These are phyloP conservation scores for Chlorella sp. DNA, from an alignment of 139 green algal species.

Conservation along the genomic window DNA sequence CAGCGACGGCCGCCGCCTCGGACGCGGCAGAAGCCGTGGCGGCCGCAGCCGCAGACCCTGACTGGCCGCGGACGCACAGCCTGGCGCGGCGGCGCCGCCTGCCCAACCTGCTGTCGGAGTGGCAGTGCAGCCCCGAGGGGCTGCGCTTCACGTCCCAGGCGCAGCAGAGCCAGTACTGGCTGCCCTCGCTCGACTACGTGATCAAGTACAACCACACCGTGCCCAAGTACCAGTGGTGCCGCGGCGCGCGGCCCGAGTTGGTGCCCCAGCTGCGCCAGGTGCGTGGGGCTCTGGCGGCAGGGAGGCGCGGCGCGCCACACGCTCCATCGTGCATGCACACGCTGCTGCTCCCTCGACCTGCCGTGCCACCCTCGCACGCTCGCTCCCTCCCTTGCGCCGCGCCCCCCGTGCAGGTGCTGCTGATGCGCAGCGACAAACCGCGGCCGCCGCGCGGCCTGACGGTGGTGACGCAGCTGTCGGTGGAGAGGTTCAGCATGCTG, in stretches of 20 bases:
- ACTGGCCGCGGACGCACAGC: no score
- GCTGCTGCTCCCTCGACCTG: background rate
- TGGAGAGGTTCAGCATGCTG: slow-evolving; percentile 41
- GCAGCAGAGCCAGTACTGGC: background rate
- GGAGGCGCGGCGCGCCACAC: background rate
- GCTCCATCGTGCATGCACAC: background rate
- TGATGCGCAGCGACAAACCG: slow-evolving; percentile 22
- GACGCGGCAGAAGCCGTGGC: no score
- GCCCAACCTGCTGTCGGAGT: slow-evolving; percentile 18
- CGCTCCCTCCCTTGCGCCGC: background rate
- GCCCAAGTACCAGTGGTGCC: slow-evolving; percentile 32
- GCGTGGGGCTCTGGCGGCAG: background rate
- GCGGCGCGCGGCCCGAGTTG: slow-evolving; percentile 5
- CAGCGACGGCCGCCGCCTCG: no score
- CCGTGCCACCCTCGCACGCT: background rate
- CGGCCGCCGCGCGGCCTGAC: slow-evolving; percentile 24
- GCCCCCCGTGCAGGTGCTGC: slow-evolving; percentile 6
- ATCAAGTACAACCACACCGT: slow-evolving; percentile 20
- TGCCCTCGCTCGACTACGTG: slow-evolving; percentile 1
- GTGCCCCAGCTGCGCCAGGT: slow-evolving; percentile 34
- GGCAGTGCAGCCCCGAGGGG: slow-evolving; percentile 2
- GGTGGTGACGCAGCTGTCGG: slow-evolving; percentile 37
- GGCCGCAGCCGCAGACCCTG: no score
- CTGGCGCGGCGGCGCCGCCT: no score
- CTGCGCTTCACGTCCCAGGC: background rate